Base-by-base conservation (phyloP, 2,329 filamentous ascomycete species). In the Escovopsis sp. region DNA sequence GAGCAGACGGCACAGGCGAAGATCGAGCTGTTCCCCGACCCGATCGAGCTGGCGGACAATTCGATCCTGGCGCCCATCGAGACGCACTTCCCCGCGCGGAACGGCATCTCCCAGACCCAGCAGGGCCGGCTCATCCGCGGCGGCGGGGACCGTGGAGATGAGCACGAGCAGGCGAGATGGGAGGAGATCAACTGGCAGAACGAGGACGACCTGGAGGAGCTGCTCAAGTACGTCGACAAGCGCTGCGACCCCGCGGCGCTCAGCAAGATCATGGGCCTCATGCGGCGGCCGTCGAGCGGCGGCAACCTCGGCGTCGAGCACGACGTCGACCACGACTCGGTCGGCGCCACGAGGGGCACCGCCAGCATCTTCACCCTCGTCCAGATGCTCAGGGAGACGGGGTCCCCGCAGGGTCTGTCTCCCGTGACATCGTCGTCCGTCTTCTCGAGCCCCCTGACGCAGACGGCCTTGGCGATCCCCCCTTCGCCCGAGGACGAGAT, bases 31-130 rank as follows among this genome's bases (percentile, higher is more conserved):
- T 51, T 66, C 28, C 65, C 64, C 1, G 48, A 58, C 0, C 60
- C 63, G 0, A 54, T 66, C 4, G 65, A 69, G 44, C 57, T 69
- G 41, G 57, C 52, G 1, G 60, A 59, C 32, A 54, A 54, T 18
- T 49, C 50, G 6, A 43, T 59, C 6, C 44, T 60, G 4, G 54
- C 57, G 1, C 54, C 58, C 1, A 53, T 58, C 15, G 53, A 60
- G 40, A 54, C 51, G 7, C 39, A 45, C 4, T 26, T 39, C 25
- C 39, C 48, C 12, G 41, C 26, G 39, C 48, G 45, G 6, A 43
- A 54, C 32, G 54, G 58, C 17, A 60, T 70, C 48, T 39, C 66
- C 18, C 54, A 60, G 3, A 48, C 54, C 41, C 43, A 55, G 19
- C 46, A 47, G 10, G 51, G 50, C 25, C 47, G 53, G 18, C 36